phyloP scores from a whole-genome alignment of 768 basidiomycete species.

The Agaricus sinodeliciosus region DNA sequence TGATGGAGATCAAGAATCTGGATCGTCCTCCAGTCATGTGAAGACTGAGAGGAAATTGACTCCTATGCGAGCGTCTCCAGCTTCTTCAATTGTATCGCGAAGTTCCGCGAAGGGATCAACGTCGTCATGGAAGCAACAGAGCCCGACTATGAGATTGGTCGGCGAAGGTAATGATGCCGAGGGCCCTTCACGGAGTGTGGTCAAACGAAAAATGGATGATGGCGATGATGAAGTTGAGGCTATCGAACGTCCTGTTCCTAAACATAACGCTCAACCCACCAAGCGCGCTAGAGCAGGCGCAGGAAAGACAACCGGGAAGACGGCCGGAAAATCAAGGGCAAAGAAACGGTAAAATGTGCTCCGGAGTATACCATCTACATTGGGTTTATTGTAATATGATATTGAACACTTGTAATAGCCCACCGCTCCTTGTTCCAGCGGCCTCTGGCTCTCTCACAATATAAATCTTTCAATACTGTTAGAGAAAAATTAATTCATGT shows the following conservation, averaged over 20 bases:
- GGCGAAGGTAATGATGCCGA: constrained; percentile 41
- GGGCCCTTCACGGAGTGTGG: constrained; percentile 19
- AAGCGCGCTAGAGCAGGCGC: constrained; percentile 27
- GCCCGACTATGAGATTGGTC: constrained; percentile 35
- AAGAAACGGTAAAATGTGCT: constrained; percentile 15
- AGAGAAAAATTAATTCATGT: no score
- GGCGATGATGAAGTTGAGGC: constrained; percentile 48
- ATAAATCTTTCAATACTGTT: no score
- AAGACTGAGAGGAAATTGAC: constrained; percentile 13
- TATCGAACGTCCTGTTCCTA: constrained; percentile 36
- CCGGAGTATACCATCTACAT: no score
- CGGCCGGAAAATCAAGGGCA: constrained; percentile 25
- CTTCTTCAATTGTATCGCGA: constrained; percentile 35
- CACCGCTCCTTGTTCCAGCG: no score
- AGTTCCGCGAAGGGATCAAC: constrained; percentile 43
- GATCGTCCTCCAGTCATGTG: constrained; percentile 11
- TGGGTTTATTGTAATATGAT: neutral
- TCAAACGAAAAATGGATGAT: constrained; percentile 46
- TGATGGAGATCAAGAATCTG: constrained; percentile 16
- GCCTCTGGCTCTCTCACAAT: no score
- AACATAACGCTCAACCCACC: constrained; percentile 14
- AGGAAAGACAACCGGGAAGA: constrained; percentile 12
- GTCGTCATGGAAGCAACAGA: constrained; percentile 44
- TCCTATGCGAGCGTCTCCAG: constrained; percentile 29
- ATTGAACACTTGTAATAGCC: no score